Conservation (phyloP, 176 grass and related monocot genomes). For the Sorghum bicolor region DNA sequence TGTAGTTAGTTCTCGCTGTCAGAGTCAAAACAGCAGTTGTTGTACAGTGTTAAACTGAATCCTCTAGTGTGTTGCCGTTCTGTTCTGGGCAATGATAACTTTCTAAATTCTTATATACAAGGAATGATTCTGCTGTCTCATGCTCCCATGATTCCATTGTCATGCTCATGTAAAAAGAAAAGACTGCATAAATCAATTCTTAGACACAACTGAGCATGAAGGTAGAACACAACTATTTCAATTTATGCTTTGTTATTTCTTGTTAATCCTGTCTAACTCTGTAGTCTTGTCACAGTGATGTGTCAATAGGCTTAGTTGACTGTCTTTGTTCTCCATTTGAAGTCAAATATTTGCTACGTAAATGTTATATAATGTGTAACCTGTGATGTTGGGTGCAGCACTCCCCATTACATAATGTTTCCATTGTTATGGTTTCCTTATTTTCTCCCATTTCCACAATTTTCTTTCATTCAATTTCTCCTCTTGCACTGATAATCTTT, state of each 20-base stretch:
- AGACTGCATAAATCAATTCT: neutral
- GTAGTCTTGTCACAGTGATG: neutral
- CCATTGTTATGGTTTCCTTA: neutral
- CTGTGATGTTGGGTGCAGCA: neutral
- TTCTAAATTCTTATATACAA: neutral
- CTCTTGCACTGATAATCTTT: neutral
- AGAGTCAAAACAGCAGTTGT: neutral
- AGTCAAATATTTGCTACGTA: slow-evolving; percentile 2
- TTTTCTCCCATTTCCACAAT: neutral
- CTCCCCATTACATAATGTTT: neutral
- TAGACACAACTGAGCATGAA: neutral
- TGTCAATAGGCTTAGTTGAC: neutral
- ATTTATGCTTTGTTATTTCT: neutral
- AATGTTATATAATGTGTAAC: slow-evolving; percentile 10
- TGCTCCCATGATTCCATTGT: neutral
- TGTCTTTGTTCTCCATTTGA: neutral
- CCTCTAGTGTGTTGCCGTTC: neutral
- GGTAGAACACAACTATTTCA: neutral
- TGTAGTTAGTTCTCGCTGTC: neutral
- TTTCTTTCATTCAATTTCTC: neutral
- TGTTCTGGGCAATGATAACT: neutral
- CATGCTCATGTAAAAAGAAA: neutral
- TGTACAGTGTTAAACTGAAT: neutral
- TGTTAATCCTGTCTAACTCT: neutral
- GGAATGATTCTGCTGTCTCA: neutral